Base-by-base conservation (phyloP, 164 flowering plant genomes). In the Stephania japonica region DNA sequence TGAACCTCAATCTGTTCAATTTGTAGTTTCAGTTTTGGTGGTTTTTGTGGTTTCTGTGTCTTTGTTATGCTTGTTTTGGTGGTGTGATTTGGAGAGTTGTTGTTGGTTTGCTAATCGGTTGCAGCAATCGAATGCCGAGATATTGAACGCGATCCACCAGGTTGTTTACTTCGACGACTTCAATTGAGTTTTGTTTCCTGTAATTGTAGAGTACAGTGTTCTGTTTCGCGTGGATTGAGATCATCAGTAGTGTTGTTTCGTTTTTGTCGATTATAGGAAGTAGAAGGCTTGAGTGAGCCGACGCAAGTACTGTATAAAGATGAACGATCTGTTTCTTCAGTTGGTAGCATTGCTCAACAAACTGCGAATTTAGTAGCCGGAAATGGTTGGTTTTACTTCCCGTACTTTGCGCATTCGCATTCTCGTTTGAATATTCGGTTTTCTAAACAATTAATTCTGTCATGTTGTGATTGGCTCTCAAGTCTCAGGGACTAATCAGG, bases 241-340 rank as follows among this genome's bases (percentile, higher is more conserved):
- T 32, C 38, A 32, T 32, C 38, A 32, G 38, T 70, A 56, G 23
- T 70, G 23, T 41, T 68, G 49, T 27, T 56, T 61, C 14, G 12
- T 56, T 70, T 84, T 80, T 56, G 38, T 32, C 4, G 68, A 32
- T 43, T 80, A 78, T 75, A 93, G 98, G 93, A 91, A 7, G 81
- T 71, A 32, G 86, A 83, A 71, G 85, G 77, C 27, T 72, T 91
- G 76, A 85, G 82, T 82, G 93, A 84, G 77, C 98, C 97, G 19
- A 62, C 73, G 3, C 69, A 61, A 67, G 74, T 85, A 80, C 85
- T 91, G 68, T 90, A 84, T 78, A 80, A 83, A 78, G 88, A 87
- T 76, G 83, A 65, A 63, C 76, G 80, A 67, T 71, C 77, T 21
- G 66, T 26, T 76, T 75, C 86, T 75, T 56, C 70, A 50, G 80